Conservation (phyloP, 192 early-diverging fungal genomes). For the Piromyces finnis region DNA sequence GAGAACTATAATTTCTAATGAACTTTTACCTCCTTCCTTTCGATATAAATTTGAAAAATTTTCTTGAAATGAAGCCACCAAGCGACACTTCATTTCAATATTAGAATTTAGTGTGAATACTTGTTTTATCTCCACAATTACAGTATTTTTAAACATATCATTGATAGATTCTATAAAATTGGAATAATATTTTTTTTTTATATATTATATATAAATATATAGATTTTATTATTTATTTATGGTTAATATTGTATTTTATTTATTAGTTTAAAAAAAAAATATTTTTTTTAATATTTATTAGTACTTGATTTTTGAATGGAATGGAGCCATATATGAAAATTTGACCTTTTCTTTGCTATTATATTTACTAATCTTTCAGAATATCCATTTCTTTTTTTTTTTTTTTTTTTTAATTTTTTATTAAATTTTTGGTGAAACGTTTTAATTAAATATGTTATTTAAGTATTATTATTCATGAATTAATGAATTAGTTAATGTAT, state of each 20-base stretch:
- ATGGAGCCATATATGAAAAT: neutral
- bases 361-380: neutral
- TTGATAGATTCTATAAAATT: neutral
- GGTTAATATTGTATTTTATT: no score
- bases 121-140: neutral
- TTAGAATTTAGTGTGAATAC: neutral
- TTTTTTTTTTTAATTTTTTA: no score
- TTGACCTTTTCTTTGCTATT: neutral
- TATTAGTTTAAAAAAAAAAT: no score
- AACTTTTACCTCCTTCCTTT: neutral
- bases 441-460: no score
- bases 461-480: no score
- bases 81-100: neutral
- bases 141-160: neutral
- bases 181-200: no score
- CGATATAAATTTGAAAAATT: neutral
- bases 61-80: neutral
- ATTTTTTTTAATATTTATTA: neutral
- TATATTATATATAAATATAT: no score
- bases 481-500: no score
- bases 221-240: no score
- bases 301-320: neutral
- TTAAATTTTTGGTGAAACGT: no score
- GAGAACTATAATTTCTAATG: neutral
- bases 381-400: neutral